These are phyloP conservation scores for Candida labiduridarum DNA, from an alignment of 1,139 yeast genomes.

Conservation along the genomic window DNA sequence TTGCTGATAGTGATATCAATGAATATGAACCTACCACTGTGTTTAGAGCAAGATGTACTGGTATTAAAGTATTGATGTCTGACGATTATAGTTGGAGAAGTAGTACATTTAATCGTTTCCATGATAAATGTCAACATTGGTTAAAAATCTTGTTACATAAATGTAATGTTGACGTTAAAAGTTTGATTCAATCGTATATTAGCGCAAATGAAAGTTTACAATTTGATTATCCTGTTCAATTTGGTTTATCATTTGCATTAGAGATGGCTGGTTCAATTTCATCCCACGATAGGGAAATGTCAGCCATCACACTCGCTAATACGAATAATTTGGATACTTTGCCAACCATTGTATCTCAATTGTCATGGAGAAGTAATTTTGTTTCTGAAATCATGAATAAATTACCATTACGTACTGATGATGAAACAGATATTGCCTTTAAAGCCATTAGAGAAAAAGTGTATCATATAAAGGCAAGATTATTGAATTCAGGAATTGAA, in stretches of 20 bases:
- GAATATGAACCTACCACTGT: conserved; percentile 82
- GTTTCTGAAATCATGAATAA: conserved; percentile 43
- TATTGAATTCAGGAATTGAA: conserved; percentile 10
- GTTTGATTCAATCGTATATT: conserved; percentile 73
- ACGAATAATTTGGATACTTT: conserved; percentile 53
- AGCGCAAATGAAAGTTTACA: conserved; percentile 46
- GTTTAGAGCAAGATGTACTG: conserved; percentile 61
- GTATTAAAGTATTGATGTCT: conserved; percentile 64
- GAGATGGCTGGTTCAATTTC: conserved; percentile 81
- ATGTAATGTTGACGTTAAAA: conserved; percentile 73
- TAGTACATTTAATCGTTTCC: conserved; percentile 62
- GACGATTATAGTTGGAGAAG: conserved; percentile 82
- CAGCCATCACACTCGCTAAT: conserved; percentile 31
- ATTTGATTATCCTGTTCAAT: conserved; percentile 49
- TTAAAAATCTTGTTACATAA: conserved; percentile 52
- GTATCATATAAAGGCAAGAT: conserved; percentile 14
- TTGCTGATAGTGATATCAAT: conserved; percentile 75
- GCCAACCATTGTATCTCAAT: conserved; percentile 76
- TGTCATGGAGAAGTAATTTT: conserved; percentile 68
- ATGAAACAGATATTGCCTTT: conserved; percentile 27
- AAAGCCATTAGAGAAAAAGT: conserved; percentile 26
- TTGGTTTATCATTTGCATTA: conserved; percentile 86
- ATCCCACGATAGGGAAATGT: conserved; percentile 62
- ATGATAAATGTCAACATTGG: conserved; percentile 69
- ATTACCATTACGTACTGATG: conserved; percentile 33